phyloP scores from a whole-genome alignment of 306 rosid genomes.

The Cyclanthera cordifolia region DNA sequence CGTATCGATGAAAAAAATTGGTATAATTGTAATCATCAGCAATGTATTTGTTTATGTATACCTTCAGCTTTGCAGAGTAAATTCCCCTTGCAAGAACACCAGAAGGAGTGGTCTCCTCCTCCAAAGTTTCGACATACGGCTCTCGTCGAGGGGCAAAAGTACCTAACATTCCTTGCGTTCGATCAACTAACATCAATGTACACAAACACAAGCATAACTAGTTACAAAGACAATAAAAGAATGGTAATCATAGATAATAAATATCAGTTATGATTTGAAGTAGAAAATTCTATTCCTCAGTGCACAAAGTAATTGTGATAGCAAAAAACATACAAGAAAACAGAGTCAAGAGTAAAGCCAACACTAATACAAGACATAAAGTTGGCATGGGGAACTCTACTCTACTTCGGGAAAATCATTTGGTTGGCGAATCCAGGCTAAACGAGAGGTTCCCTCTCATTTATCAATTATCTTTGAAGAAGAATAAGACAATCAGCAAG shows the following conservation, averaged over 20 bases:
- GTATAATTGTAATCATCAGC: background rate
- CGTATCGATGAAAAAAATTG: background rate
- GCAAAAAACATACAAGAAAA: background rate
- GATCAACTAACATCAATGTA: conserved; percentile 52
- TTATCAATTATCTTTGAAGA: no score
- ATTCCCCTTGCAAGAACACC: conserved; percentile 82
- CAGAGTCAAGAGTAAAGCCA: no score
- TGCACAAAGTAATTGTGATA: no score
- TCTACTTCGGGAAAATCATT: no score
- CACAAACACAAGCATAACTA: background rate
- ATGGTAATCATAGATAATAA: no score
- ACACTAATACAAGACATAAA: no score
- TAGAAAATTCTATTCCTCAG: no score
- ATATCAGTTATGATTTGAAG: no score
- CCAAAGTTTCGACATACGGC: conserved; percentile 52
- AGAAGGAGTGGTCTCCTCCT: conserved; percentile 84
- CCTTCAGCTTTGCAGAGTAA: conserved; percentile 80
- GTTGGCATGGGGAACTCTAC: no score
- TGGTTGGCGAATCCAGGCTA: no score
- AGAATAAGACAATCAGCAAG: no score
- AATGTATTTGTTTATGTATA: conserved; percentile 8
- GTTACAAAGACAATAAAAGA: background rate
- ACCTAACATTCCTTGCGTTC: conserved; percentile 82
- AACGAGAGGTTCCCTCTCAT: no score
- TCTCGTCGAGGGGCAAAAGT: conserved; percentile 83